Evolutionary conservation across 257 asterid genomes (phyloP).

Genomic region (Echites panduratus): DNA sequence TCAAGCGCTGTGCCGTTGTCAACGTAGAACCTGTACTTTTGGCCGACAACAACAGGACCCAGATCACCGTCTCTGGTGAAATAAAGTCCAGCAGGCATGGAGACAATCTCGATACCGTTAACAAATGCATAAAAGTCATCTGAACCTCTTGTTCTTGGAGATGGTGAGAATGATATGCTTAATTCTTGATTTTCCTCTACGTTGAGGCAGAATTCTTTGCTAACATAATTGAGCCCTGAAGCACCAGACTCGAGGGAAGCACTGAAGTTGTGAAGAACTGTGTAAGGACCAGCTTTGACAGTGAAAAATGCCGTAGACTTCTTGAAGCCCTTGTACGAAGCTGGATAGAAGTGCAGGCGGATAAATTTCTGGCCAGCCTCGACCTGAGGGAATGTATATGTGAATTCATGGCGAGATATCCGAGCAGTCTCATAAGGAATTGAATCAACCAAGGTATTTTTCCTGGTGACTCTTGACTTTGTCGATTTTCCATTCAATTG

Average conservation of each 20-base stretch:
- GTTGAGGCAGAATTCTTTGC: conserved; percentile 49
- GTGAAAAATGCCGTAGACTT: conserved; percentile 23
- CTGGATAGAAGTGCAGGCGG: conserved; percentile 31
- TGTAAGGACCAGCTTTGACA: conserved; percentile 20
- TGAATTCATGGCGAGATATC: conserved; percentile 21
- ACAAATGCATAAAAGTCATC: conserved; percentile 35
- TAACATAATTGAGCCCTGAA: conserved; percentile 25
- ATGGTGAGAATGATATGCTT: conserved; percentile 38
- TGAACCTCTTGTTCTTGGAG: conserved; percentile 13
- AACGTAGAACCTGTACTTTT: conserved; percentile 40
- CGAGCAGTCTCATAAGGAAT: conserved; percentile 28
- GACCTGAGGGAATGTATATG: conserved; percentile 17
- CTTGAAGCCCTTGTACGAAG: conserved; percentile 24
- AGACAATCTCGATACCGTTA: conserved; percentile 47
- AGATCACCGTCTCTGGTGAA: conserved; percentile 45
- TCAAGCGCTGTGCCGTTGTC: conserved; percentile 61
- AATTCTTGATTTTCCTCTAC: conserved; percentile 29
- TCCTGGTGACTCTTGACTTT: conserved; percentile 24
- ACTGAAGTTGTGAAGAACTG: conserved; percentile 25
- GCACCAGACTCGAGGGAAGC: conserved; percentile 27
- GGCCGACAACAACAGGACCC: conserved; percentile 46
- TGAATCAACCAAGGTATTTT: conserved; percentile 4
- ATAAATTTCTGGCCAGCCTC: conserved; percentile 24
- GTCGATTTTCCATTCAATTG: conserved; percentile 38
- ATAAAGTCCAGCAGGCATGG: conserved; percentile 36